These are phyloP conservation scores for Bremia lactucae DNA, from an alignment of 352 stramenopile species.

Conservation along the genomic window DNA sequence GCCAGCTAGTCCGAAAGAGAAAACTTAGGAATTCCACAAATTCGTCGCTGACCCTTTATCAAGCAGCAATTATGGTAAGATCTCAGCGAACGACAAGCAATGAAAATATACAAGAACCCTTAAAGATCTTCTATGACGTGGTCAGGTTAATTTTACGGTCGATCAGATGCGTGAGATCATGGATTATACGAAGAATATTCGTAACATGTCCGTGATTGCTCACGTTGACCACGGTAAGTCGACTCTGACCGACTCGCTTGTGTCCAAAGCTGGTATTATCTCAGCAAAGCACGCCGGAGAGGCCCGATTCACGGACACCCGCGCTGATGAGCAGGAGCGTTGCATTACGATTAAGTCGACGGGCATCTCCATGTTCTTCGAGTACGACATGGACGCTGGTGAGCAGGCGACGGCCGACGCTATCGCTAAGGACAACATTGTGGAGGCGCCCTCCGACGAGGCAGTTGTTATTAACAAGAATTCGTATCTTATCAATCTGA, in stretches of 20 bases:
- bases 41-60: slow-evolving; percentile 13
- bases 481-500: slow-evolving; percentile 99
- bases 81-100: background rate
- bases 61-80: slow-evolving; percentile 44
- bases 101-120: slow-evolving; percentile 1
- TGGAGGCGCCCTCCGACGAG: slow-evolving; percentile 20
- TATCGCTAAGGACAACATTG: slow-evolving; percentile 41
- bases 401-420: slow-evolving; percentile 72
- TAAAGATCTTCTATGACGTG: background rate
- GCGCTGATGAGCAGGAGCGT: slow-evolving; percentile 98
- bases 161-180: slow-evolving; percentile 98
- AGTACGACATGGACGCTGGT: slow-evolving; percentile 96
- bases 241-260: slow-evolving; percentile 96
- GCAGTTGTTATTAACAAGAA: slow-evolving; percentile 93
- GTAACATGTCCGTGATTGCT: slow-evolving; percentile 99
- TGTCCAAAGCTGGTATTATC: slow-evolving; percentile 99
- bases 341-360: slow-evolving; percentile 99
- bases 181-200: slow-evolving; percentile 99
- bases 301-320: slow-evolving; percentile 98
- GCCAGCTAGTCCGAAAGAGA: slow-evolving; percentile 30
- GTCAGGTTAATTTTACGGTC: slow-evolving; percentile 98
- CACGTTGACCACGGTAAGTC: slow-evolving; percentile 99
- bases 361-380: slow-evolving; percentile 99
- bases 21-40: slow-evolving; percentile 14
- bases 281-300: slow-evolving; percentile 96